These are phyloP conservation scores for Tylopilus sp. DNA, from an alignment of 768 basidiomycete genomes.

Conservation along the genomic window DNA sequence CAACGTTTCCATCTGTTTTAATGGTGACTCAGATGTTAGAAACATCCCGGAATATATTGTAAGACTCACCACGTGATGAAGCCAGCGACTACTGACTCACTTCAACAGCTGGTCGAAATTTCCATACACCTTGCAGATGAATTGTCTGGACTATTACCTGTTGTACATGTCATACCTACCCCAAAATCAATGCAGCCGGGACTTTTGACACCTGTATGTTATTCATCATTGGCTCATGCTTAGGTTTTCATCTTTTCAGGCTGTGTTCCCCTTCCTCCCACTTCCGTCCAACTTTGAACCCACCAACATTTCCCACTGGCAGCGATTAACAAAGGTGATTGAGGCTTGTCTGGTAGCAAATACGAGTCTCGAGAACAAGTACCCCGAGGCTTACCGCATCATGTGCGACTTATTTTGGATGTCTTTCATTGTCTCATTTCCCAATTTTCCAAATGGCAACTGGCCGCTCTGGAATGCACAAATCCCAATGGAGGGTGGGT, in stretches of 20 bases:
- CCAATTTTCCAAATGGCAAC: neutral
- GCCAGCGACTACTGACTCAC: neutral
- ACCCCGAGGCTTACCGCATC: neutral
- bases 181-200: neutral
- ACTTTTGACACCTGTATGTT: neutral
- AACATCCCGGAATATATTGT: neutral
- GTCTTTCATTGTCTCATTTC: neutral
- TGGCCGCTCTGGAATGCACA: neutral
- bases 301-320: neutral
- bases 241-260: neutral
- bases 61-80: neutral
- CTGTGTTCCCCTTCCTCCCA: neutral
- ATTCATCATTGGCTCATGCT: neutral
- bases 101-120: neutral
- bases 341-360: neutral
- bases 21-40: neutral
- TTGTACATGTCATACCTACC: neutral
- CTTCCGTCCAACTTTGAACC: neutral
- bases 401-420: conserved; percentile 1
- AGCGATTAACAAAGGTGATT: neutral
- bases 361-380: neutral
- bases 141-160: neutral
- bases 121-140: neutral
- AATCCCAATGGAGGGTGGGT: neutral
- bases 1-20: neutral